phyloP scores from a whole-genome alignment of 805 yeast species.

The Barnettozyma botsteinii region DNA sequence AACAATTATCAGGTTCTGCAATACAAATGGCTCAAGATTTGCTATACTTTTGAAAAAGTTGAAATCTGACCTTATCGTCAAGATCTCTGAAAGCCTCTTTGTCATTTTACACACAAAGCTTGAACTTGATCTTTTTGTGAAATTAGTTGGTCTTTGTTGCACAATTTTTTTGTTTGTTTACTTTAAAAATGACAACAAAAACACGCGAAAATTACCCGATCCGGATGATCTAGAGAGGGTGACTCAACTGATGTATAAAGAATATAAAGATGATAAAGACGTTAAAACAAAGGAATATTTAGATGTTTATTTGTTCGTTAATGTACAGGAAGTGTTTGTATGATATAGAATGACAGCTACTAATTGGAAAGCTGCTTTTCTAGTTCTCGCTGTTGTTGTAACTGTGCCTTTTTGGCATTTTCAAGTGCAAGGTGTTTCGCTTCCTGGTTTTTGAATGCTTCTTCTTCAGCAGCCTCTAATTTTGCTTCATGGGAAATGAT shows the following conservation, averaged over 20 bases:
- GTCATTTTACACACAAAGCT: conserved; percentile 15
- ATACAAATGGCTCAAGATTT: conserved; percentile 24
- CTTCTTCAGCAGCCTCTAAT: conserved; percentile 9
- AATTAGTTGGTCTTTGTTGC: too few relatives aligned
- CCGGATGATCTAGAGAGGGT: not conserved
- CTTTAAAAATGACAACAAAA: not conserved
- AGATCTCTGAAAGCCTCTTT: conserved; percentile 20
- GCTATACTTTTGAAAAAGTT: conserved; percentile 22
- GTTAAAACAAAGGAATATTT: not conserved
- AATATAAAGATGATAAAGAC: too few relatives aligned
- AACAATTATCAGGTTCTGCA: conserved; percentile 14
- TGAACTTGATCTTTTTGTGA: too few relatives aligned
- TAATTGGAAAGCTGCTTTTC: conserved; percentile 1
- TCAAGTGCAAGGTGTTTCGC: conserved; percentile 4
- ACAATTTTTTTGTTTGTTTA: not conserved
- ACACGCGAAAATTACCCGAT: conserved; percentile 6
- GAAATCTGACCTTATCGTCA: conserved; percentile 20
- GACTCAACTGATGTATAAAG: not conserved
- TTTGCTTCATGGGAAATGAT: conserved; percentile 7
- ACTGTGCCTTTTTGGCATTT: conserved; percentile 3
- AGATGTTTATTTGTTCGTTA: not conserved
- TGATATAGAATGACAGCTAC: too few relatives aligned
- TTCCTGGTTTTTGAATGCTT: conserved; percentile 5
- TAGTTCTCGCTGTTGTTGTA: not conserved
- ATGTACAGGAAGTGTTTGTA: not conserved